Base-by-base conservation (phyloP, 495 filamentous ascomycete species). In the Penicillium steckii region DNA sequence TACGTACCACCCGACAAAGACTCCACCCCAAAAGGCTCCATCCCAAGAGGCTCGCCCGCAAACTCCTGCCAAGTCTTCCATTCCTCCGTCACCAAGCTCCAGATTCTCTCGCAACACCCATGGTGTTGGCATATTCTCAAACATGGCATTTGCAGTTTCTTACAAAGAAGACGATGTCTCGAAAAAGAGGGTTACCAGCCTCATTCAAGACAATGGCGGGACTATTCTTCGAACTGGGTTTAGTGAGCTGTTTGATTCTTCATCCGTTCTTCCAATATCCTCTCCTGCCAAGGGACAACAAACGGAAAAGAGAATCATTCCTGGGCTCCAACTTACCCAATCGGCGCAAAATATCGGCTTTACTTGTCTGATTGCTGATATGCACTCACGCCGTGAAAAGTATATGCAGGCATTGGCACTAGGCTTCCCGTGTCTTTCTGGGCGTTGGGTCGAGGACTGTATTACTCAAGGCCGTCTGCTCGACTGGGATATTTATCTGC, bases 341-440 rank as follows among this genome's bases (percentile, higher is more conserved):
- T 66, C 69, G 10, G 80, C 83, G 23, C 65, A 75, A 15, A 64
- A 75, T 9, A 69, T 86, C 0, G 89, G 90, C 4, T 97, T 98
- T 66, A 80, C 85, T 1, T 90, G 87, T 19, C 72, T 97, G 15
- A 91, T 98, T 53, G 86, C 94, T 0, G 88, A 97, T 65, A 80
- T 81, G 23, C 86, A 96, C 67, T 95, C 87, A 10, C 85, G 94
- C n/a, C 87, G 88, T 48, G 82, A 85, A 29, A 98, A 98, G 56
- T 96, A 94, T 68, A 87, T 98, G 79, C 93, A 97, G 66, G 94
- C 94, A 0, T 83, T 98, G 10, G 92, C 95, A 7, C 80, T 98
- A 3, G 89, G 90, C 4, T 65, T 98, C 1, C 95, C 95, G 0
- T 95, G 90, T 56, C 77, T 98, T 5, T 83, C 86, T 4, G 78